phyloP scores from a whole-genome alignment of 306 rosid genomes.

The Cicer arietinum region DNA sequence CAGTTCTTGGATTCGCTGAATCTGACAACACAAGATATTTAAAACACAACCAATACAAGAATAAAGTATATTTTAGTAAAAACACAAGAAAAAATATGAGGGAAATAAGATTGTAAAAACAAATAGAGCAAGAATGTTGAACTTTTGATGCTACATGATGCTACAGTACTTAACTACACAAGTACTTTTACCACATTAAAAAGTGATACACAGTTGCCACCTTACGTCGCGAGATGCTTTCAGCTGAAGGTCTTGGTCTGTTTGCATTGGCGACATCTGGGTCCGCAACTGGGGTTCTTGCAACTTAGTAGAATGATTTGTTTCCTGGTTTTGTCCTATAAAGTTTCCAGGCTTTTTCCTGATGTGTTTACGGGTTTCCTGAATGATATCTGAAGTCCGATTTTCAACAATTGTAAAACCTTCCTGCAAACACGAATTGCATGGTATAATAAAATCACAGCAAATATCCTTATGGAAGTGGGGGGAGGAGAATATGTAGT shows the following conservation, averaged over 20 bases:
- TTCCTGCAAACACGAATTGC: constrained; percentile 59
- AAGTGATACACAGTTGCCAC: constrained; percentile 88
- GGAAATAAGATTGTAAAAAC: constrained; percentile 2
- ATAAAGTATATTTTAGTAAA: constrained; percentile 30
- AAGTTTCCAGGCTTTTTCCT: constrained; percentile 66
- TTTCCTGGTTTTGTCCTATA: constrained; percentile 54
- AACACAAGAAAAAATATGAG: constrained; percentile 1
- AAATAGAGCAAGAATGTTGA: constrained; percentile 25
- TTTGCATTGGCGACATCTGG: constrained; percentile 59
- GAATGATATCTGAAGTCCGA: constrained; percentile 80
- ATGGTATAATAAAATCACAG: constrained; percentile 37
- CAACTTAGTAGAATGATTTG: constrained; percentile 48
- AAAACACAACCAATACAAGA: constrained; percentile 6
- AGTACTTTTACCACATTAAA: constrained; percentile 53
- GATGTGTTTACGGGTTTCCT: constrained; percentile 94
- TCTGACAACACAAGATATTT: constrained; percentile 28
- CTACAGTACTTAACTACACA: constrained; percentile 38
- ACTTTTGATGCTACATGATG: constrained; percentile 34
- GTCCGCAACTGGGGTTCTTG: constrained; percentile 56
- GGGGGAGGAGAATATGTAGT: background rate
- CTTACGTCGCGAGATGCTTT: constrained; percentile 99
- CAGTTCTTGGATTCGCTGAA: constrained; percentile 19
- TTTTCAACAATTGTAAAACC: constrained; percentile 79
- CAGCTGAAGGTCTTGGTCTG: constrained; percentile 88
- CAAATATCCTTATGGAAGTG: background rate